Conservation (phyloP, 2,329 filamentous ascomycete genomes). For the Emmonsia crescens region DNA sequence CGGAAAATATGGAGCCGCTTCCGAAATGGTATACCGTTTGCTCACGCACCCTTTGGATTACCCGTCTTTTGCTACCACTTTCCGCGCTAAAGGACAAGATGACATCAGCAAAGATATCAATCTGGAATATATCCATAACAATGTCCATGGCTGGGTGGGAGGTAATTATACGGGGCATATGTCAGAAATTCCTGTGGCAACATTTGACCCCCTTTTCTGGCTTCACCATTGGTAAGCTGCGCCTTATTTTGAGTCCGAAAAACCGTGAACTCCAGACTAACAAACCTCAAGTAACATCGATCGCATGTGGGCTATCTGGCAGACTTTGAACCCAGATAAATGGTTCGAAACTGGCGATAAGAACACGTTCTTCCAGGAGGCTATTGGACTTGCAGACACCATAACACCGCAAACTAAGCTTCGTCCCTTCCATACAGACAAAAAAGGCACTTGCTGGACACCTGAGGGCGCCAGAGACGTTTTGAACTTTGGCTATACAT, state of each 20-base stretch:
- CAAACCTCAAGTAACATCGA: background rate
- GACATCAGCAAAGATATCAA: slow-evolving; percentile 13
- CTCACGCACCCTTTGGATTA: slow-evolving; percentile 14
- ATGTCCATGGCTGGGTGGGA: slow-evolving; percentile 45
- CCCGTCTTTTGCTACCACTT: slow-evolving; percentile 16
- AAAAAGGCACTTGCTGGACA: background rate
- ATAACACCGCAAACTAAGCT: slow-evolving; percentile 2
- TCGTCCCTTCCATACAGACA: slow-evolving; percentile 2
- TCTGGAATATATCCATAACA: slow-evolving; percentile 37
- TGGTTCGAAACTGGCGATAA: slow-evolving; percentile 2
- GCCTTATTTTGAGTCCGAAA: background rate
- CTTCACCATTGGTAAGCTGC: slow-evolving; percentile 4
- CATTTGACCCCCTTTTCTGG: slow-evolving; percentile 53
- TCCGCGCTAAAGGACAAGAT: slow-evolving; percentile 12
- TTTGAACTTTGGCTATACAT: slow-evolving; percentile 2
- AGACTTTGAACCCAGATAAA: slow-evolving; percentile 3
- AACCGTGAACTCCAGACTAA: background rate
- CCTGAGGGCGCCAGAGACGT: background rate
- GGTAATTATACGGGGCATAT: slow-evolving; percentile 51
- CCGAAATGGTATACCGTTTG: slow-evolving; percentile 15
- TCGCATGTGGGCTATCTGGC: slow-evolving; percentile 4
- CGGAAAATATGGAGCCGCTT: slow-evolving; percentile 10
- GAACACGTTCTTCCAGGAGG: slow-evolving; percentile 4
- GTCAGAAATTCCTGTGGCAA: slow-evolving; percentile 60
- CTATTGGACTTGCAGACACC: slow-evolving; percentile 1